Conservation (phyloP, 169 alveolate genomes). For the Plasmodium adleri region DNA sequence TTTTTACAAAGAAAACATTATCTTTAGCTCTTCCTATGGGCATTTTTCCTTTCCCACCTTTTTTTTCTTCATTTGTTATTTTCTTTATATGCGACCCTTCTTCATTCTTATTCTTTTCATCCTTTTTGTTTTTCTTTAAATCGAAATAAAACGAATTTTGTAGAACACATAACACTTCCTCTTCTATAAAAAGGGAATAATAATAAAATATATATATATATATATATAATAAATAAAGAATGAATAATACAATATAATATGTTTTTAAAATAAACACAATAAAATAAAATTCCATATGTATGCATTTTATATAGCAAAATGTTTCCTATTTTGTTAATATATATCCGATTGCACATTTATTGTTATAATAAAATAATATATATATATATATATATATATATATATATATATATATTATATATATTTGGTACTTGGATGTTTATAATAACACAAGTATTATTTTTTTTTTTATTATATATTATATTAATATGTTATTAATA, state of each 20-base stretch:
- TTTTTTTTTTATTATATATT: background rate
- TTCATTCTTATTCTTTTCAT: background rate
- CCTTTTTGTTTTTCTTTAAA: constrained; percentile 17
- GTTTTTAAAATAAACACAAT: no score
- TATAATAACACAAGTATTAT: background rate
- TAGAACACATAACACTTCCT: constrained; percentile 50
- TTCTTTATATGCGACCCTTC: background rate
- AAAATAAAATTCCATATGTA: no score
- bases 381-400: no score
- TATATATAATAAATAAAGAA: no score
- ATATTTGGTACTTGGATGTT: no score
- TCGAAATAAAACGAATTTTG: constrained; percentile 43
- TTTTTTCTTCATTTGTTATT: background rate
- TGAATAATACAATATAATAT: no score
- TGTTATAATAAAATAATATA: no score
- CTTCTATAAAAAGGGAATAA: constrained; percentile 20
- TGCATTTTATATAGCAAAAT: no score
- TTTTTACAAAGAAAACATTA: constrained; percentile 47
- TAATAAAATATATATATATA: no score
- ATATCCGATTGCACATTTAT: no score
- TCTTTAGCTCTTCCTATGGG: constrained; percentile 24
- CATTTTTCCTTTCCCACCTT: background rate
- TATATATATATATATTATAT: no score
- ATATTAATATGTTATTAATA: background rate
- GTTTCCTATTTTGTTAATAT: no score